These are phyloP conservation scores for Diaporthe ilicicola DNA, from an alignment of 2,329 filamentous ascomycete genomes.

Conservation along the genomic window DNA sequence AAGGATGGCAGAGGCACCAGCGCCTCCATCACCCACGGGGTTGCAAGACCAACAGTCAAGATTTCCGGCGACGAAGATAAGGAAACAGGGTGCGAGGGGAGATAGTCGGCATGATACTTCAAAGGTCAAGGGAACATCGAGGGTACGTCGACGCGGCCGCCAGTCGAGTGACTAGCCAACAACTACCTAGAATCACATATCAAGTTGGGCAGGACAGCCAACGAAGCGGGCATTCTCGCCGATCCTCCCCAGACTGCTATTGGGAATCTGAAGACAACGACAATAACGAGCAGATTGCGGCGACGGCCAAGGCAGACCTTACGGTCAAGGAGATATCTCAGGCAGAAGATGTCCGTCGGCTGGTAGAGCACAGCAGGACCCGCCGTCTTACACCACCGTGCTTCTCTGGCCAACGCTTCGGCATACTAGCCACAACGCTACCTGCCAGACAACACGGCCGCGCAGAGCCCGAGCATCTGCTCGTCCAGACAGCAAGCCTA, in stretches of 20 bases:
- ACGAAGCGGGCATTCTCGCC: neutral
- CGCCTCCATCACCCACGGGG: neutral
- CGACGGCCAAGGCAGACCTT: neutral
- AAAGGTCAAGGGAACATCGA: neutral
- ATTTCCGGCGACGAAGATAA: neutral
- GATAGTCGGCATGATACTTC: neutral
- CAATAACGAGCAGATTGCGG: neutral
- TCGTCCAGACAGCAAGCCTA: neutral
- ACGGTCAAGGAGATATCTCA: neutral
- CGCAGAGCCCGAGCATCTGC: neutral
- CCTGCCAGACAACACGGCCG: neutral
- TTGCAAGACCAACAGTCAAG: neutral
- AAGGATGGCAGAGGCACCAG: neutral
- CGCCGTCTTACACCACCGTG: neutral
- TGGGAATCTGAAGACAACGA: neutral
- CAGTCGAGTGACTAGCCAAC: neutral
- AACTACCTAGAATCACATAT: slow-evolving; percentile 1
- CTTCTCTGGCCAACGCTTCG: slow-evolving; percentile 6
- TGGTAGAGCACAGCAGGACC: neutral
- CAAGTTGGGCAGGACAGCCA: neutral
- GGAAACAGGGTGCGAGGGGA: neutral
- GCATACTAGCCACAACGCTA: neutral
- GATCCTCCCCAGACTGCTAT: neutral
- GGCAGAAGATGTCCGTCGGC: slow-evolving; percentile 2
- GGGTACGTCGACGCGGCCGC: neutral